Evolutionary conservation across 2,329 filamentous ascomycete species (phyloP).

Genomic region (Botrytis porri): DNA sequence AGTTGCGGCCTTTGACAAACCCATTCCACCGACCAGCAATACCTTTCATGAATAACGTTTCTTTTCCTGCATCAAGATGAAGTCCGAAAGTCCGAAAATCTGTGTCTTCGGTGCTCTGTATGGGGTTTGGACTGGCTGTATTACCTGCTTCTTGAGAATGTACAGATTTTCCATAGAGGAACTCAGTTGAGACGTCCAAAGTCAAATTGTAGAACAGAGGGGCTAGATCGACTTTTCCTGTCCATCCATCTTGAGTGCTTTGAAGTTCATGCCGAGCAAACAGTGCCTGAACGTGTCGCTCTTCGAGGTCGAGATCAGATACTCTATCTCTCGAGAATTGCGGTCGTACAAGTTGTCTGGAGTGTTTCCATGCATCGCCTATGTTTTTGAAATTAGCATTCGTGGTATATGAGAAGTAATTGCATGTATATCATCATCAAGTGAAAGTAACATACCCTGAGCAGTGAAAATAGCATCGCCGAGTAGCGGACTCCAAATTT

Average conservation of each 20-base stretch:
- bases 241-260: constrained; percentile 27
- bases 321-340: constrained; percentile 45
- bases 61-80: constrained; percentile 11
- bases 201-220: constrained; percentile 63
- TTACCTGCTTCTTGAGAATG: constrained; percentile 31
- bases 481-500: constrained; percentile 36
- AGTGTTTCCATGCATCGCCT: constrained; percentile 38
- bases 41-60: constrained; percentile 4
- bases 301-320: constrained; percentile 44
- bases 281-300: constrained; percentile 41
- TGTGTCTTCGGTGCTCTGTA: not conserved
- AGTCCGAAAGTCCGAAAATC: constrained; percentile 6
- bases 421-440: not conserved
- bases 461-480: constrained; percentile 31
- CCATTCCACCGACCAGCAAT: not conserved
- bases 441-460: not conserved
- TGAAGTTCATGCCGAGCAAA: constrained; percentile 17
- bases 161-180: constrained; percentile 54
- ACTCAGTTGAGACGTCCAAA: constrained; percentile 63
- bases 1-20: not conserved
- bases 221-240: constrained; percentile 55
- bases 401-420: not conserved
- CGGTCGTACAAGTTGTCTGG: constrained; percentile 42
- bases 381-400: not conserved
- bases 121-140: constrained; percentile 20